These are phyloP conservation scores for Schizochytrium sp. DNA, from an alignment of 108 stramenopile genomes.

Conservation along the genomic window DNA sequence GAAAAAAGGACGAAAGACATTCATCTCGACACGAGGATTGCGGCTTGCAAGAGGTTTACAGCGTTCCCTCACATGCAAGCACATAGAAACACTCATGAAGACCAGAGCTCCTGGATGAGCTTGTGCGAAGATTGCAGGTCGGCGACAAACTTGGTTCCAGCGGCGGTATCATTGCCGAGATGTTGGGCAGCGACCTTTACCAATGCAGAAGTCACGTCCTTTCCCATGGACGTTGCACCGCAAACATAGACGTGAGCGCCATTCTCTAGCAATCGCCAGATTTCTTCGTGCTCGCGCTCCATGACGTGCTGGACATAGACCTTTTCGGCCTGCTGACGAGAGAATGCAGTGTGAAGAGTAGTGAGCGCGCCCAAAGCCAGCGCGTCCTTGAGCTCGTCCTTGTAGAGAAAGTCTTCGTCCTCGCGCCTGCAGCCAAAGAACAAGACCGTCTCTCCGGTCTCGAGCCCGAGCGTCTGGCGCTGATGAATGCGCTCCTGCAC, in stretches of 20 bases:
- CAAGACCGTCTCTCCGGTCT: slow-evolving; percentile 60
- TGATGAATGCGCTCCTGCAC: slow-evolving; percentile 75
- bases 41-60: too few species aligned
- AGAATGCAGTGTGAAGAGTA: slow-evolving; percentile 74
- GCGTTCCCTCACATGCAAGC: too few species aligned
- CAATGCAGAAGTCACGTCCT: slow-evolving; percentile 71
- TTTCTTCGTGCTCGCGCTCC: slow-evolving; percentile 43
- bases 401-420: slow-evolving; percentile 78
- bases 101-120: neutral
- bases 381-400: slow-evolving; percentile 67
- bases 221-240: slow-evolving; percentile 80
- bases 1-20: neutral
- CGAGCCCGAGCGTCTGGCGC: neutral
- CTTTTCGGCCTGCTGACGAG: slow-evolving; percentile 68
- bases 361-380: slow-evolving; percentile 57
- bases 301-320: slow-evolving; percentile 92
- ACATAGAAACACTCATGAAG: neutral
- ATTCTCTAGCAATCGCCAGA: slow-evolving; percentile 59
- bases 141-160: neutral
- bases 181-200: slow-evolving; percentile 20
- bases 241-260: slow-evolving; percentile 68
- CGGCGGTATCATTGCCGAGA: neutral
- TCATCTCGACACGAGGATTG: too few species aligned
- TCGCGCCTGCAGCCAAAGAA: slow-evolving; percentile 91
- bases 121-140: neutral